phyloP scores from a whole-genome alignment of 805 yeast species.

The Cyberlindnera meyerae region DNA sequence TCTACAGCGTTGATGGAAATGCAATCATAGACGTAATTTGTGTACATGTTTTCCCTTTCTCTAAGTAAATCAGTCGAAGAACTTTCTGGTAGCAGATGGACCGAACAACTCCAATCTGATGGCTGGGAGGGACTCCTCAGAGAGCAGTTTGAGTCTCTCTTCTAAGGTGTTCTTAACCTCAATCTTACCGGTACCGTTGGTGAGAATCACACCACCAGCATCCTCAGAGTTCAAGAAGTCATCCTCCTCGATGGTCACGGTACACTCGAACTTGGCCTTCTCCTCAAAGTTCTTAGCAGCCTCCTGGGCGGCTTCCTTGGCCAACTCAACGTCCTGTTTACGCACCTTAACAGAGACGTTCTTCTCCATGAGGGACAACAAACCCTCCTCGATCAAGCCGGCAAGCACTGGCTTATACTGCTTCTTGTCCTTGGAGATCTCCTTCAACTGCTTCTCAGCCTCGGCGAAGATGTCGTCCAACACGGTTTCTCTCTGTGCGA shows the following conservation, averaged over 20 bases:
- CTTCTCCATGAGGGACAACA: conserved; percentile 69
- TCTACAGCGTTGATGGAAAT: background rate
- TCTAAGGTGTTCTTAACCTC: conserved; percentile 90
- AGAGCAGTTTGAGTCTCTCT: conserved; percentile 81
- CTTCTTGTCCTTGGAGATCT: conserved; percentile 47
- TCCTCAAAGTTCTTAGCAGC: conserved; percentile 63
- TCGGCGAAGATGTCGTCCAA: conserved; percentile 68
- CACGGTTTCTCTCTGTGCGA: conserved; percentile 79
- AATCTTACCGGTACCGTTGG: conserved; percentile 72
- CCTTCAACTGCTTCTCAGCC: conserved; percentile 59
- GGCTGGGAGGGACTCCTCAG: conserved; percentile 86
- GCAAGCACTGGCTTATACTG: conserved; percentile 66
- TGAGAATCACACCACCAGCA: conserved; percentile 82
- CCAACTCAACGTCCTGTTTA: conserved; percentile 56
- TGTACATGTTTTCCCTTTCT: too few species aligned
- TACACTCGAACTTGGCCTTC: conserved; percentile 53
- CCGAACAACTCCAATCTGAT: conserved; percentile 88
- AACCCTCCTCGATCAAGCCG: conserved; percentile 76
- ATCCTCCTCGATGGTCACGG: conserved; percentile 51
- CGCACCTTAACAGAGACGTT: conserved; percentile 61
- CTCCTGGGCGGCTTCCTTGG: conserved; percentile 51
- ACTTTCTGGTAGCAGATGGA: conserved; percentile 78
- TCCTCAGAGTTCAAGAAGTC: conserved; percentile 54
- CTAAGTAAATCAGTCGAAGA: conserved; percentile 58
- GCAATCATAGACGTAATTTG: background rate